Evolutionary conservation across 208 protist species (phyloP), one percentile per base, ranked within the genome.

Genomic region (Wallacemonas sp.): DNA sequence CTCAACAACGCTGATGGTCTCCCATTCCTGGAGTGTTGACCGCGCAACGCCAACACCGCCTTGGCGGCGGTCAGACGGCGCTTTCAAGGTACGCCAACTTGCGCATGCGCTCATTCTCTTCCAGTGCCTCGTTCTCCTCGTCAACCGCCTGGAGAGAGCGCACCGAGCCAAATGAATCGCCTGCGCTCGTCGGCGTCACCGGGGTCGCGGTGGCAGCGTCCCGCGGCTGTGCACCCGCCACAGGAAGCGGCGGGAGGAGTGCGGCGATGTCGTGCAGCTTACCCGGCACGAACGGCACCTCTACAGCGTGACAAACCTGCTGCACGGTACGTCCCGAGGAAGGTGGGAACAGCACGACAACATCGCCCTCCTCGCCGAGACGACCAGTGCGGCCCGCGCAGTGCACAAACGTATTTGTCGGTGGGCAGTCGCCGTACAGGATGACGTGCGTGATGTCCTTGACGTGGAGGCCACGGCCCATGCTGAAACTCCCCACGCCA

Each of bases 321-420:
- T 90, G 91, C 62, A 96, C 70, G 19, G 73, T 60, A 8, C 90
- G 79, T 9, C 79, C 90, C 1, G 78, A 81, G 19, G 80, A 73
- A 6, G 84, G 90, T 13, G 83, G 82, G 62, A 89, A 93, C 21
- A 96, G 63, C 45, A 91, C 71, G 2, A 94, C 50, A 12, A 96
- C 91, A 42, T 92, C 78, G 10, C 87, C 91, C 63, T 91, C 79
- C 32, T 57, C 73, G 1, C 84, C 84, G 81, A 96, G 93, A 21
- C 91, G 87, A 0, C 91, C 91, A 0, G 91, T 96, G 33, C 91
- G 87, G 0, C 91, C 91, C 3, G 87, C 91, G 39, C 87, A 93
- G 78, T 96, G 91, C 32, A 93, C 81, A 76, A 96, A 96, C 15
- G 72, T 24, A 12, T 84, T 71, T 0, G 85, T 36, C 1, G 81